Conservation (phyloP, 768 basidiomycete genomes). For the Phylloporus sp. region DNA sequence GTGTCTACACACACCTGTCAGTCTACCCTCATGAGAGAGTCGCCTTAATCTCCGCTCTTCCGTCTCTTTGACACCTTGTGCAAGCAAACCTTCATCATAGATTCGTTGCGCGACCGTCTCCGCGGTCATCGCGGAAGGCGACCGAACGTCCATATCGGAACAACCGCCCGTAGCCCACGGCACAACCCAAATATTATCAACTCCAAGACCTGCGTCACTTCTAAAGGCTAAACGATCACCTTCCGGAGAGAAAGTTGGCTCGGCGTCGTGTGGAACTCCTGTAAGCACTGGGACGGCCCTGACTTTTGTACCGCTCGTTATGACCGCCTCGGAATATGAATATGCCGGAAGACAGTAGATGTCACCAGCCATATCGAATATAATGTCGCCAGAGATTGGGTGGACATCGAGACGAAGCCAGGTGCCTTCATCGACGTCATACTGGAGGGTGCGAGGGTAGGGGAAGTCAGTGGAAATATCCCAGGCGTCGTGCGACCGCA, state of each 20-base stretch:
- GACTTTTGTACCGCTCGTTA: constrained; percentile 21
- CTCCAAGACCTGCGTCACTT: constrained; percentile 67
- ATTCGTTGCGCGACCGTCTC: constrained; percentile 35
- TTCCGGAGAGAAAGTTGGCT: constrained; percentile 67
- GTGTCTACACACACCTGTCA: constrained; percentile 31
- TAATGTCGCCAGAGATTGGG: constrained; percentile 61
- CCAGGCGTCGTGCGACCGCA: constrained; percentile 52
- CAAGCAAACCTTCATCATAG: constrained; percentile 44
- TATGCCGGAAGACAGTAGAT: constrained; percentile 60
- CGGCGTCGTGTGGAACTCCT: constrained; percentile 65
- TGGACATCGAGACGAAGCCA: constrained; percentile 74
- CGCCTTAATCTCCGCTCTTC: constrained; percentile 42
- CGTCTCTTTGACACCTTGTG: constrained; percentile 49
- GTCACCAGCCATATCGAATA: constrained; percentile 74
- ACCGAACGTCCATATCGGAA: constrained; percentile 50
- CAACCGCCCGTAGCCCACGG: constrained; percentile 57
- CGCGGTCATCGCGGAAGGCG: constrained; percentile 30
- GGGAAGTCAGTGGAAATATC: constrained; percentile 74
- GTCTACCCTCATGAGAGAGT: constrained; percentile 54
- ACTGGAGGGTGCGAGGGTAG: constrained; percentile 60
- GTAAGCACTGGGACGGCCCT: constrained; percentile 55
- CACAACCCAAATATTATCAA: constrained; percentile 72
- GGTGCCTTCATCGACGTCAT: constrained; percentile 68
- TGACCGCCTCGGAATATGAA: constrained; percentile 31
- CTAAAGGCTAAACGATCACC: constrained; percentile 62